Evolutionary conservation across 78 protist genomes (phyloP).

Genomic region (Monocercomonoides exilis): DNA sequence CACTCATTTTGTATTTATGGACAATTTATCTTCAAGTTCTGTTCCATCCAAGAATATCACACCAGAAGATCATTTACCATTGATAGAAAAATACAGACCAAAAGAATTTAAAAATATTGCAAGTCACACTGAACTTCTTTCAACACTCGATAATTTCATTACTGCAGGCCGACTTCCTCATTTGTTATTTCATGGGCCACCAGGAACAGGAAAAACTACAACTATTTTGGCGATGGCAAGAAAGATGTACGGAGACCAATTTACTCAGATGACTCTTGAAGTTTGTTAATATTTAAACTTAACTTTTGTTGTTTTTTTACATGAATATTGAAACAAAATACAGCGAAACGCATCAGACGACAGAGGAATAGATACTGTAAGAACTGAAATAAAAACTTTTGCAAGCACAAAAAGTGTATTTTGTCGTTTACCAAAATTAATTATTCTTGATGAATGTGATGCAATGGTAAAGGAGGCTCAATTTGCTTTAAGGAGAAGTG

Average conservation of each 20-base stretch:
- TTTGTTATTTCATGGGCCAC: constrained; percentile 90
- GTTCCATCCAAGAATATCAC: too few relatives aligned
- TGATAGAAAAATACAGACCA: constrained; percentile 85
- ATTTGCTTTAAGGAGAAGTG: constrained; percentile 76
- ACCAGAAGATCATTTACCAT: constrained; percentile 26
- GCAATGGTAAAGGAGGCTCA: constrained; percentile 83
- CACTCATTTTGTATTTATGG: too few relatives aligned
- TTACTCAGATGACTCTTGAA: constrained; percentile 68
- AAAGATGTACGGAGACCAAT: constrained; percentile 62
- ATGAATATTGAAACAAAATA: too few relatives aligned
- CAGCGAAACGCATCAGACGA: constrained; percentile 97
- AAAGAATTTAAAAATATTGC: constrained; percentile 40
- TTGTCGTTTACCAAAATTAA: constrained; percentile 41
- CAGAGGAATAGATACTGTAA: constrained; percentile 81
- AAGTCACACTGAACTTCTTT: constrained; percentile 35
- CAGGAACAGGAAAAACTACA: constrained; percentile 98
- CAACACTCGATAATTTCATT: constrained; percentile 36
- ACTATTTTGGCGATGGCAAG: constrained; percentile 87
- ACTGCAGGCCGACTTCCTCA: constrained; percentile 66
- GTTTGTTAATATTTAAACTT: background rate
- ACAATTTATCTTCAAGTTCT: too few relatives aligned
- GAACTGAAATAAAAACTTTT: constrained; percentile 70
- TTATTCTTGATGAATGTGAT: constrained; percentile 90
- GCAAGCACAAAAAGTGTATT: constrained; percentile 55
- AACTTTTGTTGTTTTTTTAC: background rate